Evolutionary conservation across 108 stramenopile genomes (phyloP).

Genomic region (Skeletonema costatum): DNA sequence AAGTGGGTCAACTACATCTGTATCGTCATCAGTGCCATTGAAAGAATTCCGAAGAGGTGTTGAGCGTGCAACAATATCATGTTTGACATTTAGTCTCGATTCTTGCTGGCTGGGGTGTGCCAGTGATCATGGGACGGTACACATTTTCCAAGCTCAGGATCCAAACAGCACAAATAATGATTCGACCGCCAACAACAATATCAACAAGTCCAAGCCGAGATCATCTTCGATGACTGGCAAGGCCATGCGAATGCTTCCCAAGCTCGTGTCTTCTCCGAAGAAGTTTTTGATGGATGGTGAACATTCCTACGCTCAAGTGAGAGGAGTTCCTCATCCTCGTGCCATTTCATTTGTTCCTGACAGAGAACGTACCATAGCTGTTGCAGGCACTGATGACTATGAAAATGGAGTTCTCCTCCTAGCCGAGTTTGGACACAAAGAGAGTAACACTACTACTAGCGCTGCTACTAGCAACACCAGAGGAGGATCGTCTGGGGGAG

Average conservation of each 20-base stretch:
- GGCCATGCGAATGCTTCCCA: conserved; percentile 50
- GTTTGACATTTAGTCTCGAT: conserved; percentile 87
- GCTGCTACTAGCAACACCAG: background rate
- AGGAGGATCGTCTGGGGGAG: conserved; percentile 9
- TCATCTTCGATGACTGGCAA: conserved; percentile 59
- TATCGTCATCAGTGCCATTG: conserved; percentile 54
- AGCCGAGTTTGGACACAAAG: conserved; percentile 58
- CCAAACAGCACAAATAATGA: conserved; percentile 12
- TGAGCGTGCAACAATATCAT: conserved; percentile 91
- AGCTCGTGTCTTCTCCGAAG: conserved; percentile 35
- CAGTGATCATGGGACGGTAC: conserved; percentile 95
- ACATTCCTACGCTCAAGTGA: conserved; percentile 76
- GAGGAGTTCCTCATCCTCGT: conserved; percentile 78
- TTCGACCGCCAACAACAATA: conserved; percentile 2
- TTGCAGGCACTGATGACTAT: conserved; percentile 83
- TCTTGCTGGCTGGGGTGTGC: conserved; percentile 90
- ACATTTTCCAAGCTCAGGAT: conserved; percentile 82
- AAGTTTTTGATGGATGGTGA: conserved; percentile 49
- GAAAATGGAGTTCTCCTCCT: conserved; percentile 85
- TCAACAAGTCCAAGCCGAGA: background rate
- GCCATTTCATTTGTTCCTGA: conserved; percentile 86
- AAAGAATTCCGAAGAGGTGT: conserved; percentile 96
- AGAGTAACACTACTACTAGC: background rate
- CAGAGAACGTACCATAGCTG: conserved; percentile 67
- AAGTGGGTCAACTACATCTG: background rate